These are phyloP conservation scores for Aspergillus sparsus DNA, from an alignment of 495 filamentous ascomycete species.

Conservation along the genomic window DNA sequence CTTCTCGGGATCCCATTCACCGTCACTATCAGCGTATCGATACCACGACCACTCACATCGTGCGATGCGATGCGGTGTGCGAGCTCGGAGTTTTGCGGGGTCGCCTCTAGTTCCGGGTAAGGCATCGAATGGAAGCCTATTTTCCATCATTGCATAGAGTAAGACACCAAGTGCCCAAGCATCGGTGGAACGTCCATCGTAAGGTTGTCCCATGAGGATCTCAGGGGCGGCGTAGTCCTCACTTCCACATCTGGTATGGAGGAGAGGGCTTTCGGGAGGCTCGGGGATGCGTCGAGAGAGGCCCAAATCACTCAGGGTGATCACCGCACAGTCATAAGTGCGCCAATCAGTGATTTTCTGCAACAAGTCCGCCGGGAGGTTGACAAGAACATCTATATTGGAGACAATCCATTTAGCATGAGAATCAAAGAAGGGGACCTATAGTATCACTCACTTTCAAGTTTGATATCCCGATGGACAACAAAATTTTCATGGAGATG, in stretches of 20 bases:
- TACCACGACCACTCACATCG: conserved; percentile 94
- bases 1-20: conserved; percentile 63
- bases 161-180: conserved; percentile 95
- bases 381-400: conserved; percentile 80
- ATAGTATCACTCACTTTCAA: conserved; percentile 73
- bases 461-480: conserved; percentile 95
- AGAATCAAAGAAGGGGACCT: conserved; percentile 1
- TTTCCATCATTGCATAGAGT: conserved; percentile 91
- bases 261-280: conserved; percentile 65
- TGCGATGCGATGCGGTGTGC: conserved; percentile 90
- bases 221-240: conserved; percentile 98
- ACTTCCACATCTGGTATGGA: conserved; percentile 88
- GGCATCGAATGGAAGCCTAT: conserved; percentile 87
- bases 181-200: conserved; percentile 90
- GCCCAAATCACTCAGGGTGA: conserved; percentile 89
- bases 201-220: conserved; percentile 90
- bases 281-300: conserved; percentile 80
- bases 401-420: conserved; percentile 29
- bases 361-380: conserved; percentile 62
- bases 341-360: conserved; percentile 59
- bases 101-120: conserved; percentile 70
- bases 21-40: conserved; percentile 73
- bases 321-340: conserved; percentile 73
- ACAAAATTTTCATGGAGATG: conserved; percentile 86
- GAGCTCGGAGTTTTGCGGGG: conserved; percentile 66